Evolutionary conservation across 2,329 filamentous ascomycete genomes (phyloP).

Genomic region (Chalaropsis thielavioides): DNA sequence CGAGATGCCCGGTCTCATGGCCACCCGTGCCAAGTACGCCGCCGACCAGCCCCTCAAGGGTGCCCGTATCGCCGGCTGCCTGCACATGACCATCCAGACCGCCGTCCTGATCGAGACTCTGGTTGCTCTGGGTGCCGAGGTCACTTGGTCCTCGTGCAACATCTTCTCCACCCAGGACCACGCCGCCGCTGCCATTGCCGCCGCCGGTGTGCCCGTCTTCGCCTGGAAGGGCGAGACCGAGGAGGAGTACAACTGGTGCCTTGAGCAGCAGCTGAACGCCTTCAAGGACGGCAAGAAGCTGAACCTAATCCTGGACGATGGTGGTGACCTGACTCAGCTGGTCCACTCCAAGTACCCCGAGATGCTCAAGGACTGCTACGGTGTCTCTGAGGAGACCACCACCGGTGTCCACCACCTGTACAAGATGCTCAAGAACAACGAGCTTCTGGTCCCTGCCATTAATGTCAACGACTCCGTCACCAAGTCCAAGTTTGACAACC

Average conservation of each 20-base stretch:
- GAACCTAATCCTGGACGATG: constrained; percentile 98
- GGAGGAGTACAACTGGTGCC: constrained; percentile 99
- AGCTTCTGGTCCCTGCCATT: constrained; percentile 86
- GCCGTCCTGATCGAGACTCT: constrained; percentile 98
- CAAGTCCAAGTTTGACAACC: constrained; percentile 99
- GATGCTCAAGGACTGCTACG: constrained; percentile 95
- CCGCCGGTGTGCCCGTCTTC: constrained; percentile 74
- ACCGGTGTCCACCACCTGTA: constrained; percentile 99
- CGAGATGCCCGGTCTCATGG: constrained; percentile 96
- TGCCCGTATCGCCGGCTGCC: constrained; percentile 90
- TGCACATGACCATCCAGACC: constrained; percentile 99
- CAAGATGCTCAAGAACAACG: constrained; percentile 84
- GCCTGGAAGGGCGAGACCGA: constrained; percentile 84
- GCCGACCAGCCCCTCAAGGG: constrained; percentile 84
- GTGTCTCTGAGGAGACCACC: constrained; percentile 98
- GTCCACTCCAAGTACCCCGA: constrained; percentile 98
- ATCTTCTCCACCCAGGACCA: constrained; percentile 99
- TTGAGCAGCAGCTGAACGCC: constrained; percentile 91
- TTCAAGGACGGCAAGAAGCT: constrained; percentile 96
- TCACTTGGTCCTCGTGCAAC: constrained; percentile 99
- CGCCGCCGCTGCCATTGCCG: constrained; percentile 93
- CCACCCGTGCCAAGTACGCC: constrained; percentile 83
- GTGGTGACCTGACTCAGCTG: constrained; percentile 89
- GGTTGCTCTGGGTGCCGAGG: constrained; percentile 83
- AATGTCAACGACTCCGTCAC: constrained; percentile 99